Evolutionary conservation across 2,329 filamentous ascomycete species (phyloP).

Genomic region (Ceratocystis destructans): DNA sequence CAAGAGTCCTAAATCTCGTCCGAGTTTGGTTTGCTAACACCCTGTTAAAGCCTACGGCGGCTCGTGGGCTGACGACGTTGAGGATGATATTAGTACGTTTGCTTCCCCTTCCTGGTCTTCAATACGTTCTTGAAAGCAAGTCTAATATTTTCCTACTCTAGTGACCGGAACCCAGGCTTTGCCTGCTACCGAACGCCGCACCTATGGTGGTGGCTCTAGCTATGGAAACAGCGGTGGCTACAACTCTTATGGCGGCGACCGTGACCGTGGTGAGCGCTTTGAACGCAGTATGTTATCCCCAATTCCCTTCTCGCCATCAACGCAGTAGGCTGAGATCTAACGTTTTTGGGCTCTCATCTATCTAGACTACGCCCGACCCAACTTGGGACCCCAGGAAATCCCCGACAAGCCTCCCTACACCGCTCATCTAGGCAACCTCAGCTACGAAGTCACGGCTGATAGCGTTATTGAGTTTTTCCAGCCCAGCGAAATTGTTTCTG

Average conservation of each 20-base stretch:
- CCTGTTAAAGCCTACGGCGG: conserved; percentile 41
- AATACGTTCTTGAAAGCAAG: not conserved
- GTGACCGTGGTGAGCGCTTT: conserved; percentile 4
- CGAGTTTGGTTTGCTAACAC: conserved; percentile 3
- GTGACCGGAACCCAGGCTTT: conserved; percentile 42
- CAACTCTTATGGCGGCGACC: conserved; percentile 8
- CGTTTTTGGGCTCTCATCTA: conserved; percentile 20
- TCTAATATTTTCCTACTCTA: not conserved
- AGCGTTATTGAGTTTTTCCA: conserved; percentile 77
- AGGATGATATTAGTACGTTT: conserved; percentile 65
- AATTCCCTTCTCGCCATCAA: not conserved
- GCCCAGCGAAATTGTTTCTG: conserved; percentile 72
- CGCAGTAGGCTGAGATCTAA: not conserved
- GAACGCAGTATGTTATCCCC: conserved; percentile 3
- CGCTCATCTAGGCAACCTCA: conserved; percentile 89
- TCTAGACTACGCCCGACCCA: conserved; percentile 48
- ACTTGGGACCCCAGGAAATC: conserved; percentile 57
- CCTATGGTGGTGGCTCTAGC: conserved; percentile 26
- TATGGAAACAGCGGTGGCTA: conserved; percentile 26
- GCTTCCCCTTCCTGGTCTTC: not conserved
- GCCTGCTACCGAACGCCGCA: conserved; percentile 36
- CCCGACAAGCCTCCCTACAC: conserved; percentile 90
- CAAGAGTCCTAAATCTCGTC: not conserved
- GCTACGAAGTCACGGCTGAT: conserved; percentile 78
- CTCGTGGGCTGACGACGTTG: conserved; percentile 98